Conservation (phyloP, 352 stramenopile species). For the Globisporangium parvum region DNA sequence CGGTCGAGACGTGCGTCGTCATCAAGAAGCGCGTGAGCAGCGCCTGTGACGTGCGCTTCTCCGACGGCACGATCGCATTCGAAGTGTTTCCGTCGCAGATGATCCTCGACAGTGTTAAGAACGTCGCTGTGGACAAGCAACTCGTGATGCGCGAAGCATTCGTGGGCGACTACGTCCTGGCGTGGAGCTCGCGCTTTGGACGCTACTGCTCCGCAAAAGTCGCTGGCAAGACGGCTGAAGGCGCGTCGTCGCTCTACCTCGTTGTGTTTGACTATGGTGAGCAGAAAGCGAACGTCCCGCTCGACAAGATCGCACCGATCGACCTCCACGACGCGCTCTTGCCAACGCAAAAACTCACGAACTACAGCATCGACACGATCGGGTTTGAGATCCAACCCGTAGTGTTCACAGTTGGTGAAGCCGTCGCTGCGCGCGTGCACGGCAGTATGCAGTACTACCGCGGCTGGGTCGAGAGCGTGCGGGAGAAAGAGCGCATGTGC, state of each 20-base stretch:
- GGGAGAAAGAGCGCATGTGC: conserved; percentile 53
- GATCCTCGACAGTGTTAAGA: conserved; percentile 40
- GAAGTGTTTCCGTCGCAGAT: conserved; percentile 78
- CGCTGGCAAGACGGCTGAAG: conserved; percentile 15
- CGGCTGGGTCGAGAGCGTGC: conserved; percentile 44
- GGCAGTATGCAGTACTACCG: conserved; percentile 54
- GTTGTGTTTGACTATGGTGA: conserved; percentile 75
- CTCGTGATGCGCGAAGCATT: conserved; percentile 15
- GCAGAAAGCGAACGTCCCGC: conserved; percentile 35
- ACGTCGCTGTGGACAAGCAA: conserved; percentile 13
- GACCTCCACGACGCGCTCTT: conserved; percentile 47
- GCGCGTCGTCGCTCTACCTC: conserved; percentile 33
- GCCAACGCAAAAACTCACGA: conserved; percentile 59
- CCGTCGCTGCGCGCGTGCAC: conserved; percentile 53
- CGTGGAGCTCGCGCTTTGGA: conserved; percentile 70
- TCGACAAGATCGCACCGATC: conserved; percentile 46
- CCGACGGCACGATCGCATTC: conserved; percentile 71
- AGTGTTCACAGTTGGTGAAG: conserved; percentile 46
- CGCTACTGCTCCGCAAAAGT: conserved; percentile 62
- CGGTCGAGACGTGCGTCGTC: conserved; percentile 62
- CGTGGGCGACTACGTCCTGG: conserved; percentile 50
- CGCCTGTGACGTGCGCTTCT: conserved; percentile 66
- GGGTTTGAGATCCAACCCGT: conserved; percentile 61
- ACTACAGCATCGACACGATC: conserved; percentile 73
- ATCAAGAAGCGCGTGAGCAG: conserved; percentile 56